These are phyloP conservation scores for Porodaedalea pini DNA, from an alignment of 1,284 basidiomycete genomes.

Conservation along the genomic window DNA sequence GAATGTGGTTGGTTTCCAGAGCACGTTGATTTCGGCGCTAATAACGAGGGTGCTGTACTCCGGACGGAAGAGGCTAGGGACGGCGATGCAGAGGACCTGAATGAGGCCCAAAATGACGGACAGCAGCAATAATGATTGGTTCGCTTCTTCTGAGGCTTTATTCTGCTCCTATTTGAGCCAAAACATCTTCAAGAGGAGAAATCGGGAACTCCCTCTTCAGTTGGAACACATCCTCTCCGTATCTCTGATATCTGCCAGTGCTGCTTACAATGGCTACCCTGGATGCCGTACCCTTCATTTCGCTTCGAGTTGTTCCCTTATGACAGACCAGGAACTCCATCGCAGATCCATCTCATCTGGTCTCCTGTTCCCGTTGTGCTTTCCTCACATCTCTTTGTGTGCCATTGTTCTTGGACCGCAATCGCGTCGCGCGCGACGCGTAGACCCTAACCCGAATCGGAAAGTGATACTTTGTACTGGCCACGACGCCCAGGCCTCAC, in stretches of 20 bases:
- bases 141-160: neutral
- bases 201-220: neutral
- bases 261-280: no score
- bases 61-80: no score
- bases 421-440: neutral
- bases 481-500: conserved; percentile 1
- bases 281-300: conserved; percentile 2
- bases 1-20: conserved; percentile 62
- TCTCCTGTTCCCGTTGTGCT: no score
- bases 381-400: neutral
- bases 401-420: conserved; percentile 6
- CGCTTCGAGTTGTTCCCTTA: neutral
- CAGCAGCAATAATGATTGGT: neutral
- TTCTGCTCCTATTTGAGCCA: neutral
- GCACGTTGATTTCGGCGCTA: conserved; percentile 29
- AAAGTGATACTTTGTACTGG: neutral
- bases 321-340: no score
- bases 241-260: neutral
- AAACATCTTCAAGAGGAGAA: neutral
- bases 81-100: neutral
- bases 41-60: no score
- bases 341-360: neutral
- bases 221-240: neutral
- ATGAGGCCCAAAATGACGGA: neutral
- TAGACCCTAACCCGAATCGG: neutral